Percentiles rank a stretch among this genome's conserved stretches.
Conservation (phyloP, 495 filamentous ascomycete genomes). For the Hypoxylon lenormandii region DNA sequence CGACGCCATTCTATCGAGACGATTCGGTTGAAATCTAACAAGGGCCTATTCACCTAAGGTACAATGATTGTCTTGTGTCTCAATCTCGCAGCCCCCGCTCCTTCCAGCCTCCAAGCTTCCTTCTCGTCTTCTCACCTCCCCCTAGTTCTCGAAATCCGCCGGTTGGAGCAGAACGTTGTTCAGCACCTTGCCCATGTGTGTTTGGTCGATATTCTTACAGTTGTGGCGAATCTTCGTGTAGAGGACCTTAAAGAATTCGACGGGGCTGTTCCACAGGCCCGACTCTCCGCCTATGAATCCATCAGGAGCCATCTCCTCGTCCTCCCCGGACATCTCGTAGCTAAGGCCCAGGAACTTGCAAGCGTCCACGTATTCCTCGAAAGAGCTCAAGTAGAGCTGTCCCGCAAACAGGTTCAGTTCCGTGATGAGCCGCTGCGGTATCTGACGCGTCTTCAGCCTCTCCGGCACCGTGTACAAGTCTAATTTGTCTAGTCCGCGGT, state of each 20-base stretch:
- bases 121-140: neutral
- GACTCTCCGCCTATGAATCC: slow-evolving; percentile 55
- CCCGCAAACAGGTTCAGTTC: slow-evolving; percentile 76
- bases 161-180: slow-evolving; percentile 46
- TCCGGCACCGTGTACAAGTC: slow-evolving; percentile 55
- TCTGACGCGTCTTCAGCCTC: slow-evolving; percentile 17
- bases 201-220: slow-evolving; percentile 63
- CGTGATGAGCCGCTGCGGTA: slow-evolving; percentile 47
- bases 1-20: too few species aligned
- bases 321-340: slow-evolving; percentile 45
- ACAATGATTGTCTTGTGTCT: too few species aligned
- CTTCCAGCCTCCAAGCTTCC: neutral
- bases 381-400: slow-evolving; percentile 70
- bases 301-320: slow-evolving; percentile 55
- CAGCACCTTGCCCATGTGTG: slow-evolving; percentile 67
- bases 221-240: slow-evolving; percentile 65
- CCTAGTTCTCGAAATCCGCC: slow-evolving; percentile 54
- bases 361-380: slow-evolving; percentile 64
- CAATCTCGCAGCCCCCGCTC: neutral
- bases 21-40: too few species aligned
- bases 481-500: slow-evolving; percentile 63
- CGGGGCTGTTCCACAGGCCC: slow-evolving; percentile 63
- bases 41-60: too few species aligned
- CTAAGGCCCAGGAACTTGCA: slow-evolving; percentile 67
- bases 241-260: slow-evolving; percentile 65